Percentiles rank a stretch among this genome's conserved stretches.
Conservation (phyloP, 2,329 filamentous ascomycete species). For the Amesomyces nigricolor region DNA sequence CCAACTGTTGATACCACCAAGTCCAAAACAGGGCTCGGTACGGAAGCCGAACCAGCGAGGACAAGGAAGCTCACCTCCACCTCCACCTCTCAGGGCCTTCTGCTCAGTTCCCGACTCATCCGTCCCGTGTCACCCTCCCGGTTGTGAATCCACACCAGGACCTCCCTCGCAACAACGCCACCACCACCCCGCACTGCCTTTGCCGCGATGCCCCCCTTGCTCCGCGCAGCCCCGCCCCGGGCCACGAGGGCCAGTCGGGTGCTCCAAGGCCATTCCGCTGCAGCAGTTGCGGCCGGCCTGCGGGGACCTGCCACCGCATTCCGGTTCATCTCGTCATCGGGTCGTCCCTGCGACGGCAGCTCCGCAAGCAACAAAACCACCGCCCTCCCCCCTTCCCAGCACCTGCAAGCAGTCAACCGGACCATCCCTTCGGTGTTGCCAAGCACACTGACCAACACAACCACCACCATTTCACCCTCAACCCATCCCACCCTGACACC, state of each 20-base stretch:
- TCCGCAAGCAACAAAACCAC: not conserved
- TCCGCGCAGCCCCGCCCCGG: slow-evolving; percentile 19
- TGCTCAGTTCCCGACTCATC: too few species aligned
- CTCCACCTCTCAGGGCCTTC: too few species aligned
- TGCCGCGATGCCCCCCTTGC: slow-evolving; percentile 20
- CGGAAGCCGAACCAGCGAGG: too few species aligned
- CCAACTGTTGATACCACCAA: too few species aligned
- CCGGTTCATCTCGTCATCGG: slow-evolving; percentile 9
- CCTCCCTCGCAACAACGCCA: not conserved
- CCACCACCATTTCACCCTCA: not conserved
- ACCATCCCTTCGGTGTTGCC: not conserved
- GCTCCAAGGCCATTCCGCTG: slow-evolving; percentile 5
- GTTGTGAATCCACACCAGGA: not conserved
- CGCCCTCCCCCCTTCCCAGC: not conserved
- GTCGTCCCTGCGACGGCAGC: not conserved
- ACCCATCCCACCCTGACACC: not conserved
- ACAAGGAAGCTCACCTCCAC: too few species aligned
- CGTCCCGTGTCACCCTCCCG: not conserved
- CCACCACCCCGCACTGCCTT: slow-evolving; percentile 5
- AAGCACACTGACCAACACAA: not conserved
- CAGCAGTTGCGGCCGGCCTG: slow-evolving; percentile 9
- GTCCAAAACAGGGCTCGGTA: too few species aligned
- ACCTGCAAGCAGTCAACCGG: not conserved
- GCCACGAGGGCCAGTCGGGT: slow-evolving; percentile 3
- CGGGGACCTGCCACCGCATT: not conserved